These are phyloP conservation scores for Trichophyton benhamiae DNA, from an alignment of 2,329 filamentous ascomycete genomes.

Conservation along the genomic window DNA sequence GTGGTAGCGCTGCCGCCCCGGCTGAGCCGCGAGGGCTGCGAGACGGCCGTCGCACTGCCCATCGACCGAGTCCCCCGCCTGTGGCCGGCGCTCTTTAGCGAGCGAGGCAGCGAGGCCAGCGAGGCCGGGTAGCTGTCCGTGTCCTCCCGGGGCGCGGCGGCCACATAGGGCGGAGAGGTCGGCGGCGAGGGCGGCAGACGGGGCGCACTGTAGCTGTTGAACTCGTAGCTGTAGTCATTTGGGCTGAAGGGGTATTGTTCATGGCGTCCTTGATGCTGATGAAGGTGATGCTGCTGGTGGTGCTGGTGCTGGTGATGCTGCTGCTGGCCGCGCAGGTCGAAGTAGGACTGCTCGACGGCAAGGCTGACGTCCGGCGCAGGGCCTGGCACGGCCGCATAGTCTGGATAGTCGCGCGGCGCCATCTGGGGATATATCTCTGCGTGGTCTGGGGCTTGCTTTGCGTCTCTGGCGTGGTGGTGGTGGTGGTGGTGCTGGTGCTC, in stretches of 20 bases:
- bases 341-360: slow-evolving; percentile 2
- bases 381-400: not conserved
- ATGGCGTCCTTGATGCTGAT: not conserved
- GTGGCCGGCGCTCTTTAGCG: not conserved
- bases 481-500: not conserved
- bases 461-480: not conserved
- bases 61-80: not conserved
- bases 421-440: not conserved
- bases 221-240: slow-evolving; percentile 2
- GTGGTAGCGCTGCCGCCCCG: not conserved
- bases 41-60: not conserved
- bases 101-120: not conserved
- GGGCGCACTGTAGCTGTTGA: not conserved
- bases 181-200: slow-evolving; percentile 5
- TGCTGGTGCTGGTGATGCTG: not conserved
- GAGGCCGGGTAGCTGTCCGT: not conserved
- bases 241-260: slow-evolving; percentile 2
- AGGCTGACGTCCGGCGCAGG: not conserved
- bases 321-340: not conserved
- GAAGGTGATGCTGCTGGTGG: not conserved
- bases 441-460: not conserved
- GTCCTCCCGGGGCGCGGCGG: not conserved
- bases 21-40: not conserved
- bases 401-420: not conserved
- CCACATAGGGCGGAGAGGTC: not conserved